Conservation (phyloP, 1,139 yeast species). For the Kodamaea plutei region DNA sequence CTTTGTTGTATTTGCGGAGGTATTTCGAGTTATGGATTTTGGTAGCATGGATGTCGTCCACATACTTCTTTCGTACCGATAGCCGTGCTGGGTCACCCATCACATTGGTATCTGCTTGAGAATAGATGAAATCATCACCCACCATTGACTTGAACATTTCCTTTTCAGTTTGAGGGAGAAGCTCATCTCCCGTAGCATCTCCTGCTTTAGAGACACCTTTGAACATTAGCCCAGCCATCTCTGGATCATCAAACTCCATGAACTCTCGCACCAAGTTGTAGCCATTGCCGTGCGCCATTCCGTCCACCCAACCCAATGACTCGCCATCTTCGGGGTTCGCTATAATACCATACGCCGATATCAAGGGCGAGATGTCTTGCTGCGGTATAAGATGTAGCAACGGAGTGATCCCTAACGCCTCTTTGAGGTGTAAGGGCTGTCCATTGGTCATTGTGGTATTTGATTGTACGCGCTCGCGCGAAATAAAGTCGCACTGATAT, state of each 20-base stretch:
- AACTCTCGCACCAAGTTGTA: not conserved
- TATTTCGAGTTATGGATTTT: conserved; percentile 12
- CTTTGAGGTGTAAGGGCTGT: conserved; percentile 18
- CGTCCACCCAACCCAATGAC: no score
- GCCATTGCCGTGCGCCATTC: not conserved
- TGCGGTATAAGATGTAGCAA: conserved; percentile 27
- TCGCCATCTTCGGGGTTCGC: conserved; percentile 11
- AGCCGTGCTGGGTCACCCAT: conserved; percentile 7
- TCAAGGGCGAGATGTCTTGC: conserved; percentile 23
- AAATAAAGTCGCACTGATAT: no score
- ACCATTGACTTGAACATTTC: no score
- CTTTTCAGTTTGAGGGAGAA: no score
- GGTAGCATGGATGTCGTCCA: conserved; percentile 6
- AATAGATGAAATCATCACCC: no score
- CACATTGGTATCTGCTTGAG: conserved; percentile 3
- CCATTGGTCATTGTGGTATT: no score
- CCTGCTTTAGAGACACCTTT: no score
- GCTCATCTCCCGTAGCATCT: no score
- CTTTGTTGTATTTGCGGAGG: conserved; percentile 9
- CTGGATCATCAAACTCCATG: not conserved
- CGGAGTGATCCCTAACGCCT: conserved; percentile 27
- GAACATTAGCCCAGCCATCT: conserved; percentile 4
- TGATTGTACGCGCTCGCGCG: no score
- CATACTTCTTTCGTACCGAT: conserved; percentile 14
- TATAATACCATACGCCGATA: conserved; percentile 11